Percentiles rank a stretch among this genome's conserved stretches.
Conservation (phyloP, 2,329 filamentous ascomycete species). For the Didymella lethalis region DNA sequence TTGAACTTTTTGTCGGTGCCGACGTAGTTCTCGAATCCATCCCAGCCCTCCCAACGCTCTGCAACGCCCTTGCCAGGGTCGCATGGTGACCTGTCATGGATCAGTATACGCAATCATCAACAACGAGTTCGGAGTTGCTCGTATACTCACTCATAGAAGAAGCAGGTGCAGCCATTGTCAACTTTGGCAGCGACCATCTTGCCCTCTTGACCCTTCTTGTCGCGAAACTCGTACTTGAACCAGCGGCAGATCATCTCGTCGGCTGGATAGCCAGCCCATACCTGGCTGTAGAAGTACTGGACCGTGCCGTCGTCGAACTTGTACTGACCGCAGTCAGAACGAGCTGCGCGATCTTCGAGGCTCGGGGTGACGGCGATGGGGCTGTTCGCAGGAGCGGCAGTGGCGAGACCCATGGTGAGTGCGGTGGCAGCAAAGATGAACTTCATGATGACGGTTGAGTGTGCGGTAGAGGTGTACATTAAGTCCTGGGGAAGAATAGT, state of each 20-base stretch:
- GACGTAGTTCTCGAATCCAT: slow-evolving; percentile 9
- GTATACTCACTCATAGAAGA: slow-evolving; percentile 14
- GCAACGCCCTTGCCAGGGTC: not conserved
- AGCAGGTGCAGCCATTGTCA: slow-evolving; percentile 15
- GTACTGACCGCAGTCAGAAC: slow-evolving; percentile 19
- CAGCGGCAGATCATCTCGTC: slow-evolving; percentile 10
- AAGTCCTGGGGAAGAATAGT: not conserved
- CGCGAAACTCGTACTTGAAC: slow-evolving; percentile 18
- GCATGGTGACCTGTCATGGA: slow-evolving; percentile 1
- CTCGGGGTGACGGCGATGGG: not conserved
- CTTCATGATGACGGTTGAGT: not conserved
- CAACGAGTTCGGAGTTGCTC: not conserved
- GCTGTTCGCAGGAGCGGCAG: not conserved
- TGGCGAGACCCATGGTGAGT: not conserved
- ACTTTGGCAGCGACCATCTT: slow-evolving; percentile 18
- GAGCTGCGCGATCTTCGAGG: not conserved
- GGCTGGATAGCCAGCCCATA: slow-evolving; percentile 13
- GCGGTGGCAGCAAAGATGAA: not conserved
- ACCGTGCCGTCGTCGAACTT: slow-evolving; percentile 17
- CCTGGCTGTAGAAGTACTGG: slow-evolving; percentile 19
- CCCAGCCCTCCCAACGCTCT: slow-evolving; percentile 15
- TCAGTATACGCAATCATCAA: not conserved
- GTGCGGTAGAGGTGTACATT: not conserved
- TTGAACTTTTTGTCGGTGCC: slow-evolving; percentile 14
- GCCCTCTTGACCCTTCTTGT: slow-evolving; percentile 15